Percentiles rank a stretch among this genome's conserved stretches.
Evolutionary conservation across 2,329 filamentous ascomycete genomes (phyloP).

Genomic region (Fusarium sp.): DNA sequence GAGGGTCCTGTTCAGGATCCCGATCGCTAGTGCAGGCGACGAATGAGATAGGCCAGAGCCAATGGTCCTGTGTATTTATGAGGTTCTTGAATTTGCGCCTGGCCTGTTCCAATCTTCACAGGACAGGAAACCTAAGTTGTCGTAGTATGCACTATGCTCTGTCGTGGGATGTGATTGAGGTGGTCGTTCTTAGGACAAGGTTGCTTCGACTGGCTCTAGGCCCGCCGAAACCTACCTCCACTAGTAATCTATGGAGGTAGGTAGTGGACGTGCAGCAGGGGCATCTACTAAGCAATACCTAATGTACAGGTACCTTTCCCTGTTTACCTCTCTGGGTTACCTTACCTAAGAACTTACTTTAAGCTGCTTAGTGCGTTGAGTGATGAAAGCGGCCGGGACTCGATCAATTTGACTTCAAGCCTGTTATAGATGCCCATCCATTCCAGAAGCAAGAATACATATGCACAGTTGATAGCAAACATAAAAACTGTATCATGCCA

Average conservation of each 20-base stretch:
- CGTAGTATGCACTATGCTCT: slow-evolving; percentile 18
- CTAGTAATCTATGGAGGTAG: slow-evolving; percentile 1
- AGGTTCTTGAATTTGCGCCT: background rate
- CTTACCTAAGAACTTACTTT: slow-evolving; percentile 11
- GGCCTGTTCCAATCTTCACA: background rate
- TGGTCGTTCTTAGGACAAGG: slow-evolving; percentile 37
- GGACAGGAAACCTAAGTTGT: slow-evolving; percentile 8
- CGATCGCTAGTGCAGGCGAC: slow-evolving; percentile 32
- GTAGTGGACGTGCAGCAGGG: slow-evolving; percentile 1
- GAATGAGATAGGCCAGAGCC: slow-evolving; percentile 29
- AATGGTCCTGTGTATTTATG: slow-evolving; percentile 20
- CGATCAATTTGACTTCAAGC: slow-evolving; percentile 13
- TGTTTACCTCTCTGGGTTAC: slow-evolving; percentile 7
- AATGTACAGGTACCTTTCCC: slow-evolving; percentile 6
- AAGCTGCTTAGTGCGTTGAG: slow-evolving; percentile 6
- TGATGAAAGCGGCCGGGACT: slow-evolving; percentile 38
- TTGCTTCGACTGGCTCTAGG: slow-evolving; percentile 23
- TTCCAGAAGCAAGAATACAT: slow-evolving; percentile 18
- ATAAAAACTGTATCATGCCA: background rate
- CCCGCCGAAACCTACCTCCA: slow-evolving; percentile 18
- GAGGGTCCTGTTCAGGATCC: slow-evolving; percentile 26
- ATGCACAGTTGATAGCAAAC: too few species aligned
- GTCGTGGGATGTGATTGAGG: slow-evolving; percentile 34
- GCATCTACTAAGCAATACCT: background rate
- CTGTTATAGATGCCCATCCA: slow-evolving; percentile 11